These are phyloP conservation scores for Colletotrichum sp. DNA, from an alignment of 2,329 filamentous ascomycete species.

Conservation along the genomic window DNA sequence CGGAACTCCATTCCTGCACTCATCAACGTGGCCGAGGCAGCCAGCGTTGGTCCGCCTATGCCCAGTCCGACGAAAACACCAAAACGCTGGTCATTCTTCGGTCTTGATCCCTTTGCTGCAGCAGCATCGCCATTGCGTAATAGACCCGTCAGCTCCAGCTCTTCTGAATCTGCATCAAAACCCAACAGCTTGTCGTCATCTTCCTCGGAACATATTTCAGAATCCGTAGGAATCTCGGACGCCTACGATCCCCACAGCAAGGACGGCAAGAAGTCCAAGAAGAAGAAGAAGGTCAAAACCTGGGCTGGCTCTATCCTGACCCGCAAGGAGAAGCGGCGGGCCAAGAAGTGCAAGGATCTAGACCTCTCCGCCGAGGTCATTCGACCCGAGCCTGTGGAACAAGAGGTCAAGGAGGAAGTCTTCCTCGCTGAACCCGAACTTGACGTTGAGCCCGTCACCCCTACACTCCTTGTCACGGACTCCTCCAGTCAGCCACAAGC, in stretches of 20 bases:
- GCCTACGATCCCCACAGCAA: conserved; percentile 34
- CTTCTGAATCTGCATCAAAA: conserved; percentile 42
- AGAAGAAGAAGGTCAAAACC: conserved; percentile 77
- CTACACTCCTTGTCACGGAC: conserved; percentile 47
- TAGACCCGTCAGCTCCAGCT: conserved; percentile 53
- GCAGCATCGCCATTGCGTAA: conserved; percentile 51
- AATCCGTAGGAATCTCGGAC: conserved; percentile 25
- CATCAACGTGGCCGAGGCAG: conserved; percentile 42
- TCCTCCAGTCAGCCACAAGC: conserved; percentile 35
- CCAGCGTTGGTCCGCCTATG: conserved; percentile 36
- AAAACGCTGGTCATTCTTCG: conserved; percentile 68
- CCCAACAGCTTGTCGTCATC: conserved; percentile 23
- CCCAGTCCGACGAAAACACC: conserved; percentile 56
- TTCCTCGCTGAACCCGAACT: conserved; percentile 29
- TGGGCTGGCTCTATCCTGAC: conserved; percentile 74
- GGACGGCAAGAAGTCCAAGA: conserved; percentile 46
- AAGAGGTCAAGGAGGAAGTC: conserved; percentile 25
- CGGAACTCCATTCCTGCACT: conserved; percentile 66
- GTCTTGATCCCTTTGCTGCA: conserved; percentile 59
- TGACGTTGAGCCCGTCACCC: conserved; percentile 35
- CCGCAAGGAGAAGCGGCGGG: conserved; percentile 60
- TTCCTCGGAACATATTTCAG: conserved; percentile 41
- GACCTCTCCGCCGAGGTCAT: neutral
- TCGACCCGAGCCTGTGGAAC: neutral
- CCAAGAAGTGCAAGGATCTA: conserved; percentile 32